Percentiles rank a stretch among this genome's conserved stretches.
phyloP scores from a whole-genome alignment of 768 basidiomycete species.

The Coprinopsis sp. region DNA sequence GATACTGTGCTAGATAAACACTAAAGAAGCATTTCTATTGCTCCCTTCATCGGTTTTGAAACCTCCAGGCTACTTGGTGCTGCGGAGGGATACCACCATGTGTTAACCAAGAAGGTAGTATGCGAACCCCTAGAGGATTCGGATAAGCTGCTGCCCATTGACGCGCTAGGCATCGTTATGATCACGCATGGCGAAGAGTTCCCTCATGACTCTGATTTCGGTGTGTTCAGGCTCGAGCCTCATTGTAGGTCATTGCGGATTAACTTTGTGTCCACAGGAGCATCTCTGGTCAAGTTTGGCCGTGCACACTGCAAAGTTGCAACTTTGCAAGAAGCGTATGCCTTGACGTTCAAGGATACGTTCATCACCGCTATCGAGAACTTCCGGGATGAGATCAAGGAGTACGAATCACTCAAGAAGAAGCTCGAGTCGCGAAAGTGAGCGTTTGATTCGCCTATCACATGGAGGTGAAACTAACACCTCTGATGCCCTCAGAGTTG shows the following conservation, averaged over 20 bases:
- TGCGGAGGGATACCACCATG: conserved; percentile 66
- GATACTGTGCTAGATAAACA: neutral
- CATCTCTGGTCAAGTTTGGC: conserved; percentile 70
- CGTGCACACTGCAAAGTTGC: conserved; percentile 84
- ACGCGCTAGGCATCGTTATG: conserved; percentile 83
- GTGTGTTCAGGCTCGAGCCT: conserved; percentile 27
- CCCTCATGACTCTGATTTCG: conserved; percentile 70
- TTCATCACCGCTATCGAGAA: conserved; percentile 64
- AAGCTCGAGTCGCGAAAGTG: conserved; percentile 84
- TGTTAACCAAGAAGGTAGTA: conserved; percentile 72
- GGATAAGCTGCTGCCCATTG: conserved; percentile 72
- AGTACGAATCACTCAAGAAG: conserved; percentile 76
- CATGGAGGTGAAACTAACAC: neutral
- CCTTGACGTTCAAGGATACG: conserved; percentile 65
- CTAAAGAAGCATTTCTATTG: neutral
- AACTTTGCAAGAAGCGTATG: conserved; percentile 78
- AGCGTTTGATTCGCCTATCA: conserved; percentile 14
- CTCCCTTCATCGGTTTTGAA: neutral
- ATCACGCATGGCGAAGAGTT: conserved; percentile 80
- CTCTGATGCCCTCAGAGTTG: conserved; percentile 43
- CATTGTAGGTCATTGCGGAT: too few relatives aligned
- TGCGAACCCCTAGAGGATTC: conserved; percentile 55
- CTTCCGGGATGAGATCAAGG: conserved; percentile 72
- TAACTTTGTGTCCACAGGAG: conserved; percentile 50
- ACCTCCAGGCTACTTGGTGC: conserved; percentile 58